Evolutionary conservation across 495 filamentous ascomycete species (phyloP).

Genomic region (Aspergillus mulundensis): DNA sequence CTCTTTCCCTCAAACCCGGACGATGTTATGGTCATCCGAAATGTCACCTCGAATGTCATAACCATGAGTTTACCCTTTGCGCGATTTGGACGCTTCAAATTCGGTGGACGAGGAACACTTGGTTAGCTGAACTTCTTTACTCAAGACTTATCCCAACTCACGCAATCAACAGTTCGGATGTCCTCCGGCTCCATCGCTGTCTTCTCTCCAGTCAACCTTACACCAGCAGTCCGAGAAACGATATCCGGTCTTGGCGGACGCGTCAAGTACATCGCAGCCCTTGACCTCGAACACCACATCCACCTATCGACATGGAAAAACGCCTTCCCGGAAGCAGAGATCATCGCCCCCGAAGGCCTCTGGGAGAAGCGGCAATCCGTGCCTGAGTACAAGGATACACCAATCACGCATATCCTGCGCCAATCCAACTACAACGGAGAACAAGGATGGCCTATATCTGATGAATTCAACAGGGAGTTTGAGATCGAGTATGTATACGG

Average conservation of each 20-base stretch:
- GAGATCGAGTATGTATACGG: slow-evolving; percentile 76
- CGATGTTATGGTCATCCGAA: slow-evolving; percentile 81
- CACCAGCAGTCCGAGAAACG: slow-evolving; percentile 66
- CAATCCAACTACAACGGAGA: slow-evolving; percentile 42
- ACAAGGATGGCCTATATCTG: slow-evolving; percentile 48
- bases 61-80: slow-evolving; percentile 82
- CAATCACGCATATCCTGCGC: slow-evolving; percentile 66
- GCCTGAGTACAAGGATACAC: slow-evolving; percentile 60
- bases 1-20: slow-evolving; percentile 63
- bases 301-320: slow-evolving; percentile 78
- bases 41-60: slow-evolving; percentile 71
- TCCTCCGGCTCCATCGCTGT: slow-evolving; percentile 73
- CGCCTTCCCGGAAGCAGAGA: slow-evolving; percentile 69
- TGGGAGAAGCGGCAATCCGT: slow-evolving; percentile 74
- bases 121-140: slow-evolving; percentile 45
- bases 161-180: slow-evolving; percentile 60
- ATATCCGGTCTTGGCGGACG: slow-evolving; percentile 63
- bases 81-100: slow-evolving; percentile 72
- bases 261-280: slow-evolving; percentile 79
- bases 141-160: neutral
- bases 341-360: slow-evolving; percentile 83
- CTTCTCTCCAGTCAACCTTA: slow-evolving; percentile 85
- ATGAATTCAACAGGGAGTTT: slow-evolving; percentile 84
- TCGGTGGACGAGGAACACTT: slow-evolving; percentile 84
- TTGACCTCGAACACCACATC: slow-evolving; percentile 91